Base-by-base conservation (phyloP, 2,329 filamentous ascomycete genomes). In the Cladosporium sphaerospermum region DNA sequence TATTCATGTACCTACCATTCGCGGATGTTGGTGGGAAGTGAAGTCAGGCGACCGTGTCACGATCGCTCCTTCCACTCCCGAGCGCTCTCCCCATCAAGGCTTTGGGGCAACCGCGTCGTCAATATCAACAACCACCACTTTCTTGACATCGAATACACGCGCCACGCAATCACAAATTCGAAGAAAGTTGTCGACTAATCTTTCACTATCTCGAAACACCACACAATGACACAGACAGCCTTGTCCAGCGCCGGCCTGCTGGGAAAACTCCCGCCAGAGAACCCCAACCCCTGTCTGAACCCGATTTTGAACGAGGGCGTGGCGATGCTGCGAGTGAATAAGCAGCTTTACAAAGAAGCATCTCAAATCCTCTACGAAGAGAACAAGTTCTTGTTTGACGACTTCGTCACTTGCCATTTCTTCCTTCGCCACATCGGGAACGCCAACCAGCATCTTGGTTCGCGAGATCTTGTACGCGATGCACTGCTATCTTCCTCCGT, bases 221-320 rank as follows among this genome's bases (percentile, higher is more conserved):
- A 13, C 33, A 34, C 9, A 3, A 18, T 18, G 16, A 3, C 16
- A 18, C 16, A 18, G 16, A 18, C 2, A 18, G 16, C 16, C 16
- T 18, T 13, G 33, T 34, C 33, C 9, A 34, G 36, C 10, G 8
- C 9, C 3, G 36, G 45, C 4, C 16, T 40, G 19, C 36, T 48
- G 13, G 45, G 33, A n/a, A 48, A 48, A 9, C 45, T 48, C 10
- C 45, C 45, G 9, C 45, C 28, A 9, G 45, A 48, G 34, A 31
- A 3, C 10, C 2, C 1, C 33, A 6, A 36, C 4, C 4, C 3
- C 33, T 10, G n/a, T 11, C 10, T 36, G 10, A 4, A 10, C 33
- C 33, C 33, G 4, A n/a, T 36, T 10, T 10, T 10, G 33, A 10
- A 36, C 4, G 9, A 36, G 33, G 4, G n/a, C 9, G n/a, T n/a